Conservation (phyloP, 305 asterid genomes). For the Solanum aculeatissimum region DNA sequence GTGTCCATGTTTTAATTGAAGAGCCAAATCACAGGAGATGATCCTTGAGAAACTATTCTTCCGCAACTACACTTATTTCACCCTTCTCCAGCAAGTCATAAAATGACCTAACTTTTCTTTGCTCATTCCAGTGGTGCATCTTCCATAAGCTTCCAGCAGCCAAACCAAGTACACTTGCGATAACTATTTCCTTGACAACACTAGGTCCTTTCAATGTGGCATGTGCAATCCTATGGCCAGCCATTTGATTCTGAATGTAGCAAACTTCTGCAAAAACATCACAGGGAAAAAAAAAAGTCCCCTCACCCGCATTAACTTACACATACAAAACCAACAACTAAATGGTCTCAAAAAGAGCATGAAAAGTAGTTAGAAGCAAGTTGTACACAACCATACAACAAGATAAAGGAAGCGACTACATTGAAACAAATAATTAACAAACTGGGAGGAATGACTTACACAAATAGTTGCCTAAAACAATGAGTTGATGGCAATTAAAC, state of each 20-base stretch:
- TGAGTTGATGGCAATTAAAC: neutral
- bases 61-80: conserved; percentile 36
- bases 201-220: conserved; percentile 71
- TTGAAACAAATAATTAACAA: neutral
- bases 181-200: conserved; percentile 61
- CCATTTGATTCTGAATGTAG: conserved; percentile 30
- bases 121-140: conserved; percentile 81
- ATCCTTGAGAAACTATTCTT: conserved; percentile 24
- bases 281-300: neutral
- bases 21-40: neutral
- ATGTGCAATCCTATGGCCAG: conserved; percentile 62
- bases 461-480: neutral
- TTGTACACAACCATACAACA: neutral
- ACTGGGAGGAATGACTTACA: neutral
- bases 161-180: conserved; percentile 43
- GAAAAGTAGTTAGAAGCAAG: neutral
- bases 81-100: conserved; percentile 59
- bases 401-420: neutral
- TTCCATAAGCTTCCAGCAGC: conserved; percentile 71
- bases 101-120: conserved; percentile 41
- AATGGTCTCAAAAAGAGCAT: neutral
- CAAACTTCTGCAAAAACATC: conserved; percentile 2
- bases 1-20: neutral
- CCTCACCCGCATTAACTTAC: neutral
- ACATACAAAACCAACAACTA: neutral